Conservation (phyloP, 106 monocot species). For the Dioscorea alata region DNA sequence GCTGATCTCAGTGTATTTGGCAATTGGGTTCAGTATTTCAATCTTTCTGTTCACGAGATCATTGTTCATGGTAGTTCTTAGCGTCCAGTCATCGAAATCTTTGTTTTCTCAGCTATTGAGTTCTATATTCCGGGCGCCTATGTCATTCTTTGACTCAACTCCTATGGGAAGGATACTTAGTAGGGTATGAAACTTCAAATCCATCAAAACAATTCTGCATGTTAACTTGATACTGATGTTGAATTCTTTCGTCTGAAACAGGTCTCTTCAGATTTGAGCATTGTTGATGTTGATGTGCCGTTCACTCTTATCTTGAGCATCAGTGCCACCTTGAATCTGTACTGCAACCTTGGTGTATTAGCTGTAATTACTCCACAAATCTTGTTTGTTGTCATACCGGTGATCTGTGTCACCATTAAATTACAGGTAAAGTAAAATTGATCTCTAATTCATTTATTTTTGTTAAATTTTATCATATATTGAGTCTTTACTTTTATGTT, state of each 20-base stretch:
- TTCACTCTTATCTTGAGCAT: conserved; percentile 61
- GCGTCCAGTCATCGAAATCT: conserved; percentile 76
- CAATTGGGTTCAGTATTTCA: conserved; percentile 51
- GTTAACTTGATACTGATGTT: neutral
- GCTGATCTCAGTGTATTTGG: conserved; percentile 67
- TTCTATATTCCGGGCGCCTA: conserved; percentile 86
- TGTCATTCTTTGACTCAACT: conserved; percentile 93
- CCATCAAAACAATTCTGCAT: neutral
- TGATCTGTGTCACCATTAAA: conserved; percentile 48
- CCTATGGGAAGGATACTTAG: conserved; percentile 93
- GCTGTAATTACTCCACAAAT: conserved; percentile 82
- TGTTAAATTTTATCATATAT: neutral
- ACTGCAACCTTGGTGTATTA: conserved; percentile 73
- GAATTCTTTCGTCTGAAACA: conserved; percentile 16
- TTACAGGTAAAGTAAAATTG: conserved; percentile 51
- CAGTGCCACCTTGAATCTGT: conserved; percentile 58
- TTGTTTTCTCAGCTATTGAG: conserved; percentile 71
- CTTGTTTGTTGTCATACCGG: conserved; percentile 59
- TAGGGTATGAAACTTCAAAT: conserved; percentile 39
- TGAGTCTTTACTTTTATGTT: neutral
- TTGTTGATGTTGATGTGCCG: conserved; percentile 94
- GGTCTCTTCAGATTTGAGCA: conserved; percentile 91
- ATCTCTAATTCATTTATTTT: neutral
- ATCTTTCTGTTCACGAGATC: conserved; percentile 71
- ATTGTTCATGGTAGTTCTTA: conserved; percentile 52